Percentiles rank a stretch among this genome's conserved stretches.
phyloP scores from a whole-genome alignment of 1,284 basidiomycete genomes.

The Trichosporon sp. region DNA sequence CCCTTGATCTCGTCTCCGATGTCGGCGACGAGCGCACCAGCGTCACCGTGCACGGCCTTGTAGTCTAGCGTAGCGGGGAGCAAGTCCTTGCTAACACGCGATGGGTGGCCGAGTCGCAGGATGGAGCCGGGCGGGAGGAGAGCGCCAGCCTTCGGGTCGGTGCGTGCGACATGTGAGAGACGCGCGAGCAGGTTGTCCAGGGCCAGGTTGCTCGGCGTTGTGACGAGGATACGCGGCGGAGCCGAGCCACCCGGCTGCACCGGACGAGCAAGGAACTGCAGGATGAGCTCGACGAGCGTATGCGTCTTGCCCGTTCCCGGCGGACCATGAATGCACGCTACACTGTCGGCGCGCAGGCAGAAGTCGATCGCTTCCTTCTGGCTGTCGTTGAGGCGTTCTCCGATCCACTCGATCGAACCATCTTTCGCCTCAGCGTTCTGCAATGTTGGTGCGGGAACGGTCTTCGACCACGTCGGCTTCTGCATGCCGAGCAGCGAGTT shows the following conservation, averaged over 20 bases:
- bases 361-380: conserved; percentile 71
- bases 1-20: conserved; percentile 79
- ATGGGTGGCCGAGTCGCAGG: conserved; percentile 88
- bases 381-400: conserved; percentile 74
- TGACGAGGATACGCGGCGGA: conserved; percentile 61
- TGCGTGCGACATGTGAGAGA: conserved; percentile 54
- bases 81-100: conserved; percentile 79
- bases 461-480: conserved; percentile 38
- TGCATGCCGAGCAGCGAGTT: conserved; percentile 69
- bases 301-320: conserved; percentile 93
- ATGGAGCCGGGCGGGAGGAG: conserved; percentile 57
- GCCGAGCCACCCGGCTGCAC: conserved; percentile 38
- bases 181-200: conserved; percentile 83
- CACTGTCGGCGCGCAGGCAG: conserved; percentile 61
- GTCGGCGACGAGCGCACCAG: conserved; percentile 78
- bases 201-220: conserved; percentile 55
- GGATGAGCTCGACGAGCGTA: conserved; percentile 85
- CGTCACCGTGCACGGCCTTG: conserved; percentile 74
- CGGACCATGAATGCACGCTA: conserved; percentile 95
- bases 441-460: conserved; percentile 20
- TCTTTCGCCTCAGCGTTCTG: conserved; percentile 6
- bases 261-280: conserved; percentile 67
- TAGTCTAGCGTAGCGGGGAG: conserved; percentile 83
- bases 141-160: conserved; percentile 37
- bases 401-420: conserved; percentile 68